A percentile compares a stretch with the other conserved stretches of the same genome.
phyloP scores from a whole-genome alignment of 441 rosid species.

The Populus hybrid region DNA sequence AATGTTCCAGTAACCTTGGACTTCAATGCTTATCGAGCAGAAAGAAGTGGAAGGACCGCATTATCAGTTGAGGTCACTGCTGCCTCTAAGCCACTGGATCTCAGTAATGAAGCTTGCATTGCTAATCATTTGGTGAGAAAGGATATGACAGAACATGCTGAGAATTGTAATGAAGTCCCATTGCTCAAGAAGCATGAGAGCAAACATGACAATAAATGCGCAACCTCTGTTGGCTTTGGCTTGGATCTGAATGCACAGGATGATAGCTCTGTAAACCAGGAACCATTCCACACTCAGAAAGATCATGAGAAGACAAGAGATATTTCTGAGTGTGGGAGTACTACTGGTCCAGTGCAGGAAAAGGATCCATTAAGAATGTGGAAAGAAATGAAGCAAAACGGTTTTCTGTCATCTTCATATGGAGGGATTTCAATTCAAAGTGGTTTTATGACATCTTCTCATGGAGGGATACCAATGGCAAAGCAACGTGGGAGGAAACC shows the following conservation, averaged over 20 bases:
- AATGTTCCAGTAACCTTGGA: slow-evolving; percentile 29
- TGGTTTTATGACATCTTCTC: slow-evolving; percentile 41
- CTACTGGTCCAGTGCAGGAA: slow-evolving; percentile 47
- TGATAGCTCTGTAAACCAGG: slow-evolving; percentile 47
- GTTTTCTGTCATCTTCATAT: slow-evolving; percentile 62
- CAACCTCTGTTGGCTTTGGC: slow-evolving; percentile 31
- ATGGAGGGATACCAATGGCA: slow-evolving; percentile 69
- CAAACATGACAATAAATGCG: slow-evolving; percentile 30
- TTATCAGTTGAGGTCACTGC: slow-evolving; percentile 23
- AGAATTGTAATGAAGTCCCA: slow-evolving; percentile 24
- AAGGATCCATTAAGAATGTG: slow-evolving; percentile 69
- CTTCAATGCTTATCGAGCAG: slow-evolving; percentile 36
- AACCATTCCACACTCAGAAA: slow-evolving; percentile 32
- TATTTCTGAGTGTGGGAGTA: slow-evolving; percentile 61
- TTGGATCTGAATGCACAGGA: slow-evolving; percentile 57
- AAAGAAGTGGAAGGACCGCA: slow-evolving; percentile 24
- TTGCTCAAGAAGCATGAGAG: slow-evolving; percentile 25
- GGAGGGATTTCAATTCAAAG: slow-evolving; percentile 57
- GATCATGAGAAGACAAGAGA: slow-evolving; percentile 39
- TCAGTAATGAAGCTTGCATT: slow-evolving; percentile 33
- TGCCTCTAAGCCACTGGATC: slow-evolving; percentile 34
- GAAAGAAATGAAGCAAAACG: slow-evolving; percentile 93
- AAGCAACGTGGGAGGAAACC: slow-evolving; percentile 69
- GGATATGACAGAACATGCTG: slow-evolving; percentile 22
- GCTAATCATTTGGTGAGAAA: slow-evolving; percentile 25